Percentiles rank a stretch among this genome's conserved stretches.
Evolutionary conservation across 106 monocot species (phyloP).

Genomic region (Phalaenopsis equestris): DNA sequence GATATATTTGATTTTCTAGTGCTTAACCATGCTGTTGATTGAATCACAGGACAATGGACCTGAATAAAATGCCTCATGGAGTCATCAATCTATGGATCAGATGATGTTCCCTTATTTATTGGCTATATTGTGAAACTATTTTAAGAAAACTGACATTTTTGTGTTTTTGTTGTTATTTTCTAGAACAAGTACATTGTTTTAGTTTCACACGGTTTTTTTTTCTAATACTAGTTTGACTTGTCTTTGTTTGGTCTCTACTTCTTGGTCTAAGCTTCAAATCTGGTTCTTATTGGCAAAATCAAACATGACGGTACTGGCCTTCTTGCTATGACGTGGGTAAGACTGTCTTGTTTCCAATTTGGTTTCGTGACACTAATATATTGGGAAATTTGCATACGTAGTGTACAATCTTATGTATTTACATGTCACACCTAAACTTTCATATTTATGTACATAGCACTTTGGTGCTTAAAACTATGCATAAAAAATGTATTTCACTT

Average conservation of each 20-base stretch:
- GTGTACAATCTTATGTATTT: too few relatives aligned
- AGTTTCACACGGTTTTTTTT: not conserved
- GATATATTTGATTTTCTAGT: conserved; percentile 6
- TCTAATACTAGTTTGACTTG: not conserved
- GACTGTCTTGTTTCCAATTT: not conserved
- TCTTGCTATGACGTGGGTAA: not conserved
- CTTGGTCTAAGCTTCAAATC: not conserved
- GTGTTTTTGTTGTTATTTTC: not conserved
- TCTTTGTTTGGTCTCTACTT: not conserved
- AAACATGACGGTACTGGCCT: not conserved
- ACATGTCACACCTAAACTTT: too few relatives aligned
- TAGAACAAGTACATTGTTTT: not conserved
- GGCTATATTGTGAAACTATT: not conserved
- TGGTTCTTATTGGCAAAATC: not conserved
- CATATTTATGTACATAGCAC: too few relatives aligned
- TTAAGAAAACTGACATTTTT: not conserved
- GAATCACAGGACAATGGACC: not conserved
- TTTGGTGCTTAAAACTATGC: too few relatives aligned
- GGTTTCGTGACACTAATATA: not conserved
- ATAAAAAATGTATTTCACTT: too few relatives aligned
- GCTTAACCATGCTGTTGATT: conserved; percentile 3
- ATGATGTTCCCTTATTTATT: not conserved
- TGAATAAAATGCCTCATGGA: not conserved
- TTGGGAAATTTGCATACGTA: too few relatives aligned
- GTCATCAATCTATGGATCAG: not conserved